Base-by-base conservation (phyloP, 768 basidiomycete genomes). In the Exsudoporus frostii region DNA sequence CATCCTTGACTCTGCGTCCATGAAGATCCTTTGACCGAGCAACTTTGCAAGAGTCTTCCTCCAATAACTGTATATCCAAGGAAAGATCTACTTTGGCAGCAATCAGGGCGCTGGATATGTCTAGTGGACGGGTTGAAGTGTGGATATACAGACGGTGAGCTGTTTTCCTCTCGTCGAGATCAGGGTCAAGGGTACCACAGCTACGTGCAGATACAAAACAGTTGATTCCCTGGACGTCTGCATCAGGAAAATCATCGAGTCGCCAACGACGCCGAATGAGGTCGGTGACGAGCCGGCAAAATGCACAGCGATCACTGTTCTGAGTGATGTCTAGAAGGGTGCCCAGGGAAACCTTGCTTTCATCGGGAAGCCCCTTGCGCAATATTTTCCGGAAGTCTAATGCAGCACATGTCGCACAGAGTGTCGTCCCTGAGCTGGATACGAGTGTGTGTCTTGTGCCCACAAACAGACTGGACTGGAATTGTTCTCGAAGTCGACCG, bases 11-110 rank as follows among this genome's bases (percentile, higher is more conserved):
- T 44, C 63, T 55, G 25, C 63, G 53, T n/a, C 63, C 63, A 38
- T 64, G 63, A 25, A 65, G 41, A 7, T 51, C 57, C 40, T 47
- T 61, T 3, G 56, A 20, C n/a, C 63, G 41, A 11, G 34, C 37
- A 20, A 64, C 40, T 30, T 45, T 59, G 34, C 19, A 48, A 45
- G 63, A 19, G 24, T 64, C 63, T 24, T 64, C 56, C 33, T 59
- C 48, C 9, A 64, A 32, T 4, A 64, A 34, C 22, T 64, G 56
- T 22, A 65, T 62, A 14, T 52, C 56, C 22, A 64, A 27, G 9
- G 38, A 2, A 20, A 58, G 38, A 8, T 14, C 36, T 11, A 50
- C 51, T 6, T 48, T 39, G 33, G 54, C 32, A 0, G 32, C 25
- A 0, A 50, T 41, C 27, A 62, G 10, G 13, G 45, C n/a, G 24